phyloP scores from a whole-genome alignment of 495 filamentous ascomycete species.

The Podospora tetraspora region DNA sequence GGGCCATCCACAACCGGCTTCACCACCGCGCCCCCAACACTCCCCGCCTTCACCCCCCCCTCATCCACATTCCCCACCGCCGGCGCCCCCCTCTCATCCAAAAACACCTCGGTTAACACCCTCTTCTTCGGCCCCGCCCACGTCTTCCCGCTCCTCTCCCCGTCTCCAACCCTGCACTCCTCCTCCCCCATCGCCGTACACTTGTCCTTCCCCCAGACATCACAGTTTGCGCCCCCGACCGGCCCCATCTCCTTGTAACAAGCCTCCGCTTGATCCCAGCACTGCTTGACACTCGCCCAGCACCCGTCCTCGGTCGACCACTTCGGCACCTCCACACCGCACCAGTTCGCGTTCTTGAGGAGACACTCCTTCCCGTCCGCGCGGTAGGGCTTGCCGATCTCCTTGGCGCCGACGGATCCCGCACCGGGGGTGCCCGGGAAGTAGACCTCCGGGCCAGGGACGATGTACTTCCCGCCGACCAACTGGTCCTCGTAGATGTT shows the following conservation, averaged over 20 bases:
- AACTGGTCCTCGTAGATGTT: slow-evolving; percentile 51
- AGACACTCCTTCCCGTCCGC: slow-evolving; percentile 47
- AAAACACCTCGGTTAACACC: neutral
- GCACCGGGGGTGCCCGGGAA: slow-evolving; percentile 14
- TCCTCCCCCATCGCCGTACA: slow-evolving; percentile 38
- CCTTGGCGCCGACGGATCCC: neutral
- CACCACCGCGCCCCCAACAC: neutral
- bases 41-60: neutral
- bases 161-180: neutral
- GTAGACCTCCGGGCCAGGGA: slow-evolving; percentile 55
- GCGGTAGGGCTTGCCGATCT: slow-evolving; percentile 26
- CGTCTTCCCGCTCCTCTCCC: neutral
- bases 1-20: neutral
- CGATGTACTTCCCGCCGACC: slow-evolving; percentile 44
- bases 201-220: slow-evolving; percentile 50
- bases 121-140: neutral
- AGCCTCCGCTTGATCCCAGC: slow-evolving; percentile 50
- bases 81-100: neutral
- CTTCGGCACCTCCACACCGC: slow-evolving; percentile 49
- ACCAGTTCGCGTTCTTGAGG: slow-evolving; percentile 68
- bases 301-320: slow-evolving; percentile 55
- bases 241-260: slow-evolving; percentile 56
- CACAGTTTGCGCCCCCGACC: slow-evolving; percentile 54
- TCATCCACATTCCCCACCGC: neutral
- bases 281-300: slow-evolving; percentile 48